Conservation (phyloP, 164 flowering plant genomes). For the Macadamia tetraphylla region DNA sequence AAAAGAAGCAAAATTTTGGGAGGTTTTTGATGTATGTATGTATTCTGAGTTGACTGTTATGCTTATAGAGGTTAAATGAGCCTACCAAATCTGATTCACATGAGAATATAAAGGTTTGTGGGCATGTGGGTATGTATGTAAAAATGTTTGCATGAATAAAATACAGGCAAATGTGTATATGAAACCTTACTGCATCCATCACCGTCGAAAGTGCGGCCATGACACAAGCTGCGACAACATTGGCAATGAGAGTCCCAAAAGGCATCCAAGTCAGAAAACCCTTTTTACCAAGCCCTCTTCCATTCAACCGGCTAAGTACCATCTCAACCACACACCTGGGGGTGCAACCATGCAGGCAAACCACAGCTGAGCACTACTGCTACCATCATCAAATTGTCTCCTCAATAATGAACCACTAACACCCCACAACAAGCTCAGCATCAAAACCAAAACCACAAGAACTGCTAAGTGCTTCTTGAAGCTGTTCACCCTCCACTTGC, state of each 20-base stretch:
- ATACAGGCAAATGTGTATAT: too few species aligned
- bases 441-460: conserved; percentile 28
- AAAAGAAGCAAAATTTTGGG: not conserved
- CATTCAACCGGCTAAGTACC: conserved; percentile 86
- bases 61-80: too few species aligned
- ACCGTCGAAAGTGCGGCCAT: conserved; percentile 77
- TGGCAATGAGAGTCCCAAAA: conserved; percentile 80
- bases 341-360: conserved; percentile 83
- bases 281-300: conserved; percentile 59
- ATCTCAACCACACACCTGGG: conserved; percentile 85
- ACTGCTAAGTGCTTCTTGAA: conserved; percentile 29
- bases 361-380: conserved; percentile 57
- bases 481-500: conserved; percentile 31
- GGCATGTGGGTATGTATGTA: too few species aligned
- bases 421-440: conserved; percentile 45
- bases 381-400: conserved; percentile 30
- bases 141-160: too few species aligned
- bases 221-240: conserved; percentile 68
- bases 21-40: too few species aligned
- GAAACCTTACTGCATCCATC: conserved; percentile 52
- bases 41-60: too few species aligned
- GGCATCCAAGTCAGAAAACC: conserved; percentile 72
- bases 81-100: too few species aligned
- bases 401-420: conserved; percentile 38
- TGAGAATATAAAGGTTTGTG: too few species aligned